Conservation (phyloP, 192 early-diverging fungal species). For the Phlyctochytrium bullatum region DNA sequence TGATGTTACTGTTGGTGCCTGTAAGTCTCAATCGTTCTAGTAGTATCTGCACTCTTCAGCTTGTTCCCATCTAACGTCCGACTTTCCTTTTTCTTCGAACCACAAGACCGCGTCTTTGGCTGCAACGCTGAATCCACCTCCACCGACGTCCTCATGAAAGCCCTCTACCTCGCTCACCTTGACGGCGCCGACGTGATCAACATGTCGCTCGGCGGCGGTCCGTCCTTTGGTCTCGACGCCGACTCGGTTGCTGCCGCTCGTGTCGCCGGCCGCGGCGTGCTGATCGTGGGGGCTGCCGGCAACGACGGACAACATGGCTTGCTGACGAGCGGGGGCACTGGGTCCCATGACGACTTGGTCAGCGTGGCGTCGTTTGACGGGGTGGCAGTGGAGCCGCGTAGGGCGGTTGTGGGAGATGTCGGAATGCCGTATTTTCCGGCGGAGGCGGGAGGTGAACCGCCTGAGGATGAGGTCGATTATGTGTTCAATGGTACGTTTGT, state of each 20-base stretch:
- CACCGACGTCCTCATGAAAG: slow-evolving; percentile 74
- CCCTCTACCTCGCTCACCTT: slow-evolving; percentile 63
- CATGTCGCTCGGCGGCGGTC: slow-evolving; percentile 72
- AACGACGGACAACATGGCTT: slow-evolving; percentile 71
- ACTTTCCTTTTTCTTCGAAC: background rate
- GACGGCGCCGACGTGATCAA: slow-evolving; percentile 82
- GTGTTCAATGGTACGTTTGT: background rate
- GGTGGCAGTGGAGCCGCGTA: background rate
- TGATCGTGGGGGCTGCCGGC: slow-evolving; percentile 51
- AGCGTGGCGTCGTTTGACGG: slow-evolving; percentile 3
- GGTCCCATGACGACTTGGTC: slow-evolving; percentile 5
- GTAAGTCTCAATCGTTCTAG: slow-evolving; percentile 26
- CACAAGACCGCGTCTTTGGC: slow-evolving; percentile 48
- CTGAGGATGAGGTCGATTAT: background rate
- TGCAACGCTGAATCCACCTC: slow-evolving; percentile 35
- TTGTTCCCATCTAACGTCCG: too few species aligned
- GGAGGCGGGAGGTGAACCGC: background rate
- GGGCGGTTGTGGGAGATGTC: background rate
- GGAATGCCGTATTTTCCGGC: background rate
- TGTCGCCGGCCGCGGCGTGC: slow-evolving; percentile 36
- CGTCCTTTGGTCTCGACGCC: slow-evolving; percentile 58
- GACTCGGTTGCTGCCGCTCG: slow-evolving; percentile 58
- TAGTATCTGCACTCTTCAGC: too few species aligned
- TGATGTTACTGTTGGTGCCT: slow-evolving; percentile 71
- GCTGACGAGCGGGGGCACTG: slow-evolving; percentile 38